Base-by-base conservation (phyloP, 306 rosid species). In the Lablab purpureus region DNA sequence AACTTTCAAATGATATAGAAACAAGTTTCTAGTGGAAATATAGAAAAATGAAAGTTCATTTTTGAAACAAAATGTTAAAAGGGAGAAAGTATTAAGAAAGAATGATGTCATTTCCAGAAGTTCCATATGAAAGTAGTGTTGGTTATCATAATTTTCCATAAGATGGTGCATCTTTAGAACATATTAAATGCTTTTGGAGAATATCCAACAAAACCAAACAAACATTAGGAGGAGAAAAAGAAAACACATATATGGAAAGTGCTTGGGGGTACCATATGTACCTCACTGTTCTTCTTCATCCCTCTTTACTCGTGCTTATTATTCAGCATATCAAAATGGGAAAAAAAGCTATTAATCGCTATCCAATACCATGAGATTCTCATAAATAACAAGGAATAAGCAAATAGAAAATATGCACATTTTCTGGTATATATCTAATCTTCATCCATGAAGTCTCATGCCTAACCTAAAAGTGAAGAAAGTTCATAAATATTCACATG, bases 361-460 rank as follows among this genome's bases (percentile, higher is more conserved):
- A 27, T 17, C 30, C 21, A 64, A 9, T 4, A 40, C n/a, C 34
- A 36, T 36, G 9, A 22, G 11, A 30, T 58, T 58, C 18, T 27
- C 10, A 5, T 27, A 27, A 59, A 59, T 59, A 59, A 56, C 34
- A 56, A 10, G 5, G 28, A 52, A 14, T 6, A 21, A 50, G 3
- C 13, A 55, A 22, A 22, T 6, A 55, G 11, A 22, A 22, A 18
- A 27, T 7, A 59, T 14, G 67, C 73, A 66, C 58, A 50, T 19
- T 73, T 81, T 55, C 51, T 34, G 84, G 71, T 81, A 74, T 34
- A 37, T 59, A 50, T 69, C 85, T 76, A 82, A 67, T 68, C 60
- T 58, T 5, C 55, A 80, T 46, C 65, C 25, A 50, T 41, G 37
- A 73, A 51, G 21, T 30, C 34, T 30, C 34, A 25, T 63, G 64